Conservation (phyloP, 129 eudicot genomes). For the Oenanthe sinensis region DNA sequence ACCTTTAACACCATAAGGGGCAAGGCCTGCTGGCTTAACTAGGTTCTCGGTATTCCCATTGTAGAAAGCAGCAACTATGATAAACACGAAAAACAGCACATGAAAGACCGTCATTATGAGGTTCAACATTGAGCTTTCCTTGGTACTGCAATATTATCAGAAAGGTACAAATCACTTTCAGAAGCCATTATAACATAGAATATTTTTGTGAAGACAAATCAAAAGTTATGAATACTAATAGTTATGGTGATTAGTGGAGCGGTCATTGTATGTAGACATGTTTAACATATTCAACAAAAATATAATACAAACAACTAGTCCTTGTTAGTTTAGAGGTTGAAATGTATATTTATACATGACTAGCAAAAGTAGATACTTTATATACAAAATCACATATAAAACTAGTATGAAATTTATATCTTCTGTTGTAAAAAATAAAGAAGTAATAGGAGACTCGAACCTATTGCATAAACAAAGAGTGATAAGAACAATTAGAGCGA, state of each 20-base stretch:
- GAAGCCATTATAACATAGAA: conserved; percentile 29
- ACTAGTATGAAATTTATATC: background rate
- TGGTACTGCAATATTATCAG: conserved; percentile 47
- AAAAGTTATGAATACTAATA: background rate
- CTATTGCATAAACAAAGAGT: conserved; percentile 62
- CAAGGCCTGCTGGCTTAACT: conserved; percentile 50
- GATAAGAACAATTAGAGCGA: conserved; percentile 56
- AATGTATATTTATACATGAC: background rate
- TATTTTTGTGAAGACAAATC: conserved; percentile 22
- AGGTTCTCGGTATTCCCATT: conserved; percentile 52
- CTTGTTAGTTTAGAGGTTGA: background rate
- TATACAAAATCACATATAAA: background rate
- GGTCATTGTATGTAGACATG: background rate
- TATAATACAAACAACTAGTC: background rate
- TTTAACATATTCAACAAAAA: too few species aligned
- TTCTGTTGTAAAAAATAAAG: background rate
- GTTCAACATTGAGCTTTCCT: conserved; percentile 77
- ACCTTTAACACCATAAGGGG: conserved; percentile 62
- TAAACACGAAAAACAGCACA: conserved; percentile 58
- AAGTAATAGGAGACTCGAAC: conserved; percentile 21
- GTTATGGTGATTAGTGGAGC: background rate
- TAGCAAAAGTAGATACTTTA: background rate
- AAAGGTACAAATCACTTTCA: conserved; percentile 21
- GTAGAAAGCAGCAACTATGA: conserved; percentile 56
- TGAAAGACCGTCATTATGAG: conserved; percentile 61